phyloP scores from a whole-genome alignment of 139 green algal genomes.

The Coelastrella sp. region DNA sequence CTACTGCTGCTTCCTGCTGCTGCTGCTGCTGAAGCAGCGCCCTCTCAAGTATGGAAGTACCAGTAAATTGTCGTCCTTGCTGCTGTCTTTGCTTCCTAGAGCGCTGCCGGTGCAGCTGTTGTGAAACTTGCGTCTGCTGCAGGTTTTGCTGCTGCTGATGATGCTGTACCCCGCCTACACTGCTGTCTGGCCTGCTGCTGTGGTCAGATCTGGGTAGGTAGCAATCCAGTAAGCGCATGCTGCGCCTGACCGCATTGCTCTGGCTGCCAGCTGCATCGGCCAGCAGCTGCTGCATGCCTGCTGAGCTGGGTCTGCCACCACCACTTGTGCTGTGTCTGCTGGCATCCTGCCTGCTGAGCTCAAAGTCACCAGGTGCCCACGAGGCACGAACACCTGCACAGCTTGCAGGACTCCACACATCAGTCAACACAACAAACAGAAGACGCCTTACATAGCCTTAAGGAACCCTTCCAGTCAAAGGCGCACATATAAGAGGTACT shows the following conservation, averaged over 20 bases:
- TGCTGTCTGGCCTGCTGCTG: background rate
- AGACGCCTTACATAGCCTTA: no score
- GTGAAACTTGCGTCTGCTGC: background rate
- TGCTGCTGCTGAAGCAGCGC: background rate
- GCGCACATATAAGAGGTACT: no score
- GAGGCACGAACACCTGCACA: slow-evolving; percentile 33
- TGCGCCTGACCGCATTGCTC: slow-evolving; percentile 12
- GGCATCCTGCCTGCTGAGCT: background rate
- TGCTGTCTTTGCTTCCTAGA: slow-evolving; percentile 14
- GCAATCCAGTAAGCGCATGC: slow-evolving; percentile 45
- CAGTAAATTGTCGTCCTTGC: slow-evolving; percentile 7
- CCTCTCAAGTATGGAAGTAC: background rate
- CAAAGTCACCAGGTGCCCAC: slow-evolving; percentile 6
- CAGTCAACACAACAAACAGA: background rate
- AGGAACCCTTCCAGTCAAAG: no score
- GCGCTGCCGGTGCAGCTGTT: slow-evolving; percentile 17
- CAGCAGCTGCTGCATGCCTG: slow-evolving; percentile 20
- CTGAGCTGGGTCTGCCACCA: background rate
- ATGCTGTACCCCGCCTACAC: background rate
- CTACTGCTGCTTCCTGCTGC: slow-evolving; percentile 15
- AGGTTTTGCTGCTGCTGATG: slow-evolving; percentile 15
- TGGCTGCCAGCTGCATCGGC: background rate
- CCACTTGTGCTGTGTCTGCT: slow-evolving; percentile 10
- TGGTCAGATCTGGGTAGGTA: slow-evolving; percentile 16
- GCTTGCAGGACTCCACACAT: background rate